Evolutionary conservation across 2,329 filamentous ascomycete genomes (phyloP).

Genomic region (Claviceps sp.): DNA sequence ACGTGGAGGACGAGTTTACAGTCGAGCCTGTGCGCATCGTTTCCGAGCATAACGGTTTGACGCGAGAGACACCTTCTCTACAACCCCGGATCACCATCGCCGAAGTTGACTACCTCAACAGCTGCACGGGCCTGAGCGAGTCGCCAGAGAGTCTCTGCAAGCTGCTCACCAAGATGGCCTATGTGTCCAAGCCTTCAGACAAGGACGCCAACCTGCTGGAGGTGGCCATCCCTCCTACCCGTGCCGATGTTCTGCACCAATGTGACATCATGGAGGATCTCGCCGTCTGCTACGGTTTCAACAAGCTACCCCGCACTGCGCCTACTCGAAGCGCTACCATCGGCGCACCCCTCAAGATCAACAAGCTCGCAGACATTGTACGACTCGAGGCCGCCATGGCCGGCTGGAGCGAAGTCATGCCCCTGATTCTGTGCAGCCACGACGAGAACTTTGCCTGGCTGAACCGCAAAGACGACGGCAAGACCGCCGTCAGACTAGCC

Average conservation of each 20-base stretch:
- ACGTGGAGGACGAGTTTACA: conserved; percentile 78
- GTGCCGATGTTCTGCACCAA: conserved; percentile 89
- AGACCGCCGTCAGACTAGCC: conserved; percentile 68
- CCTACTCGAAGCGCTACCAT: conserved; percentile 78
- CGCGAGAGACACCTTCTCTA: conserved; percentile 68
- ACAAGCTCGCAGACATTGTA: conserved; percentile 89
- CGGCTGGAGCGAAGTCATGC: conserved; percentile 93
- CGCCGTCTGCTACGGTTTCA: conserved; percentile 94
- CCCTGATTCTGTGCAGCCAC: conserved; percentile 89
- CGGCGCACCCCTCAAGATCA: conserved; percentile 76
- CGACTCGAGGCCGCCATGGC: conserved; percentile 82
- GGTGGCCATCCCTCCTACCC: conserved; percentile 73
- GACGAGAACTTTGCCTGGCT: conserved; percentile 97
- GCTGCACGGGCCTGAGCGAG: conserved; percentile 72
- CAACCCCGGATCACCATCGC: conserved; percentile 64
- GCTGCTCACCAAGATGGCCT: conserved; percentile 79
- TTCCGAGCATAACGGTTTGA: conserved; percentile 79
- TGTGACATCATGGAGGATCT: conserved; percentile 99
- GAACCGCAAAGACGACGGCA: conserved; percentile 78
- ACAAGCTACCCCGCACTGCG: conserved; percentile 78
- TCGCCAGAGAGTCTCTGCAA: conserved; percentile 63
- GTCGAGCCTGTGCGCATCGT: conserved; percentile 88
- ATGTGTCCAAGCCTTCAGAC: conserved; percentile 62
- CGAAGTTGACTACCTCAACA: conserved; percentile 87
- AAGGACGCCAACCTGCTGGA: conserved; percentile 60